These are phyloP conservation scores for Atkinsonella hypoxylon DNA, from an alignment of 2,329 filamentous ascomycete species.

Conservation along the genomic window DNA sequence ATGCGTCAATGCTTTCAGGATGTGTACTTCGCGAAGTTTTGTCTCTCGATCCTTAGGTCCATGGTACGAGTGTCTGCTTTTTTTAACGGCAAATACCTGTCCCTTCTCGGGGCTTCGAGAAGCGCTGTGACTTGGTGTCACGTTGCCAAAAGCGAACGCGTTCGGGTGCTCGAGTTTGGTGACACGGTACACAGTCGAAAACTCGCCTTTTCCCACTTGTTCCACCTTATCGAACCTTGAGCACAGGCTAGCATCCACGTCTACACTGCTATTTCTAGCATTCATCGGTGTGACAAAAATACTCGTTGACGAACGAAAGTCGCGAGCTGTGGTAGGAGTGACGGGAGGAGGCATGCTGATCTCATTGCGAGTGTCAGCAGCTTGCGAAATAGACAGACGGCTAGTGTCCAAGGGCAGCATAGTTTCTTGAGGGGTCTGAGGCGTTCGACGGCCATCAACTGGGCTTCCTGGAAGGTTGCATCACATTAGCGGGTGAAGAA, in stretches of 20 bases:
- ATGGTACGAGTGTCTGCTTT: slow-evolving; percentile 67
- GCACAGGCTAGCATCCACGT: slow-evolving; percentile 58
- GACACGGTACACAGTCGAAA: slow-evolving; percentile 84
- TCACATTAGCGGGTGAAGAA: background rate
- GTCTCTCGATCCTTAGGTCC: slow-evolving; percentile 70
- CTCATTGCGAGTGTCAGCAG: slow-evolving; percentile 25
- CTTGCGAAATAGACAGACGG: slow-evolving; percentile 67
- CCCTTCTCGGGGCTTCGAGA: slow-evolving; percentile 41
- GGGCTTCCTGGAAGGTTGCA: slow-evolving; percentile 41
- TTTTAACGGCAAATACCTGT: slow-evolving; percentile 84
- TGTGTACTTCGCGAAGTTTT: slow-evolving; percentile 73
- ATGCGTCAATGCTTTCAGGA: slow-evolving; percentile 63
- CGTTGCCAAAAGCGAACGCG: slow-evolving; percentile 27
- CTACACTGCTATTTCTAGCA: slow-evolving; percentile 55
- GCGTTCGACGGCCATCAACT: slow-evolving; percentile 47
- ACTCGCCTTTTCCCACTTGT: slow-evolving; percentile 76
- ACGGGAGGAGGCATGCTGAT: slow-evolving; percentile 45
- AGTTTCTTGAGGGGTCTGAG: slow-evolving; percentile 68
- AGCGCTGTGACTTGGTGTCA: slow-evolving; percentile 33
- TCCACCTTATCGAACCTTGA: slow-evolving; percentile 73
- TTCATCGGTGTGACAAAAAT: slow-evolving; percentile 58
- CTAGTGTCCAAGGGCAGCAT: slow-evolving; percentile 70
- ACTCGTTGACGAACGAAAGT: slow-evolving; percentile 36
- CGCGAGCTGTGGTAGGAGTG: slow-evolving; percentile 61
- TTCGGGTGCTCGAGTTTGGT: slow-evolving; percentile 26